Percentiles rank a stretch among this genome's conserved stretches.
Evolutionary conservation across 2,329 filamentous ascomycete genomes (phyloP).

Genomic region (Trichophyton verrucosum): DNA sequence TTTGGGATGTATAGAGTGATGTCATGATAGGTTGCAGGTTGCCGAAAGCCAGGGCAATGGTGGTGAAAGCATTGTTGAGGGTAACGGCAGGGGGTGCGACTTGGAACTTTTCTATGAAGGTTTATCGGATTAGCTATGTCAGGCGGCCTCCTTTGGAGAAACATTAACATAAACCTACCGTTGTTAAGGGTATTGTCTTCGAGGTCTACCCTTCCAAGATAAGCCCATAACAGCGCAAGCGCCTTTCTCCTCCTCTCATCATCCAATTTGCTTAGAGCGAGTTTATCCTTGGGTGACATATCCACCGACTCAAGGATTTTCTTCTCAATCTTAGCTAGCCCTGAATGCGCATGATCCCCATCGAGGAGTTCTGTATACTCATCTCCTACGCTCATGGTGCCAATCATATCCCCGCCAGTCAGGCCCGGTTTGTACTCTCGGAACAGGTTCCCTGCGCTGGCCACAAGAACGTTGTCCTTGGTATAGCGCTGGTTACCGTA

Average conservation of each 20-base stretch:
- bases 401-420: conserved; percentile 65
- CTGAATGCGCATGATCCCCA: conserved; percentile 66
- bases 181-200: conserved; percentile 64
- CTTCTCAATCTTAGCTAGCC: conserved; percentile 72
- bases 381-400: conserved; percentile 69
- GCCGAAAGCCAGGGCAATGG: conserved; percentile 78
- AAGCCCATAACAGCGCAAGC: conserved; percentile 84
- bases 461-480: conserved; percentile 83
- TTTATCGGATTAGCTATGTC: conserved; percentile 12
- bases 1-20: conserved; percentile 71
- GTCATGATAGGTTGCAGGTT: conserved; percentile 70
- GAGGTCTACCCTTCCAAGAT: conserved; percentile 77
- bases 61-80: conserved; percentile 73
- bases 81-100: conserved; percentile 75
- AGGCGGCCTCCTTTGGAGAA: not conserved
- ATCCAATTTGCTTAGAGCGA: conserved; percentile 67
- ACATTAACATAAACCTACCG: conserved; percentile 26
- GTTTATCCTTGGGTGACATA: conserved; percentile 60
- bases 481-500: conserved; percentile 90
- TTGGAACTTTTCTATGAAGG: conserved; percentile 59
- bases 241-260: conserved; percentile 71
- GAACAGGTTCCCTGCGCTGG: conserved; percentile 90
- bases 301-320: conserved; percentile 55
- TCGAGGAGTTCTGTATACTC: conserved; percentile 69
- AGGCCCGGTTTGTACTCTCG: conserved; percentile 79